These are phyloP conservation scores for Artemisia annua DNA, from an alignment of 129 eudicot species.

Conservation along the genomic window DNA sequence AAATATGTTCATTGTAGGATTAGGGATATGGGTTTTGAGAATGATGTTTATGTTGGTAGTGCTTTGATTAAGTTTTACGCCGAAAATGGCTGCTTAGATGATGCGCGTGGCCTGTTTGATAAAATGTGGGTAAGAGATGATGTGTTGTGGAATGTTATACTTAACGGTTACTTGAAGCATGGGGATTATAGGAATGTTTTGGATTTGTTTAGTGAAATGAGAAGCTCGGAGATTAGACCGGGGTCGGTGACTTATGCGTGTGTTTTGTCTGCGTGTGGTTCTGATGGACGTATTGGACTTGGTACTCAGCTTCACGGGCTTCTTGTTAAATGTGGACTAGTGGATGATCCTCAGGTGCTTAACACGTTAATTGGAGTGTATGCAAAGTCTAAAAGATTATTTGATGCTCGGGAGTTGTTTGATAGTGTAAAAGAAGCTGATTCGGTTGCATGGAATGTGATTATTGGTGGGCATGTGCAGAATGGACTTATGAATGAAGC, in stretches of 20 bases:
- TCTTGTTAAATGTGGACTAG: slow-evolving; percentile 53
- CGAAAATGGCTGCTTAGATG: slow-evolving; percentile 53
- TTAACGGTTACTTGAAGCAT: slow-evolving; percentile 58
- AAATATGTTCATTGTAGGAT: slow-evolving; percentile 47
- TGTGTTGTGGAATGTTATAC: slow-evolving; percentile 82
- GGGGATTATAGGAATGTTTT: slow-evolving; percentile 43
- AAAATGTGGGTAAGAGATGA: slow-evolving; percentile 69
- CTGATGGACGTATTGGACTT: slow-evolving; percentile 35
- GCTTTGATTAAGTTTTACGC: slow-evolving; percentile 68
- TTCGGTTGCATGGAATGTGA: slow-evolving; percentile 73
- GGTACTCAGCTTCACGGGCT: slow-evolving; percentile 70
- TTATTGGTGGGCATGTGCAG: slow-evolving; percentile 80
- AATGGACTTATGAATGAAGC: slow-evolving; percentile 63
- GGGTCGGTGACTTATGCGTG: slow-evolving; percentile 62
- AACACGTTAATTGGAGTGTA: slow-evolving; percentile 71
- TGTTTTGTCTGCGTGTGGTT: slow-evolving; percentile 64
- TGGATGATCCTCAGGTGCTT: slow-evolving; percentile 50
- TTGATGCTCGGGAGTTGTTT: slow-evolving; percentile 59
- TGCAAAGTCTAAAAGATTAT: slow-evolving; percentile 50
- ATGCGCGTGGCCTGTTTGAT: slow-evolving; percentile 70
- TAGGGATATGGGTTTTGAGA: slow-evolving; percentile 51
- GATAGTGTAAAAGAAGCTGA: slow-evolving; percentile 33
- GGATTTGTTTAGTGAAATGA: slow-evolving; percentile 59
- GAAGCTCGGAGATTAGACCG: slow-evolving; percentile 43
- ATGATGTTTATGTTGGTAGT: slow-evolving; percentile 76